A percentile compares a stretch with the other conserved stretches of the same genome.
phyloP scores from a whole-genome alignment of 306 rosid species.

The Quercus gilva region DNA sequence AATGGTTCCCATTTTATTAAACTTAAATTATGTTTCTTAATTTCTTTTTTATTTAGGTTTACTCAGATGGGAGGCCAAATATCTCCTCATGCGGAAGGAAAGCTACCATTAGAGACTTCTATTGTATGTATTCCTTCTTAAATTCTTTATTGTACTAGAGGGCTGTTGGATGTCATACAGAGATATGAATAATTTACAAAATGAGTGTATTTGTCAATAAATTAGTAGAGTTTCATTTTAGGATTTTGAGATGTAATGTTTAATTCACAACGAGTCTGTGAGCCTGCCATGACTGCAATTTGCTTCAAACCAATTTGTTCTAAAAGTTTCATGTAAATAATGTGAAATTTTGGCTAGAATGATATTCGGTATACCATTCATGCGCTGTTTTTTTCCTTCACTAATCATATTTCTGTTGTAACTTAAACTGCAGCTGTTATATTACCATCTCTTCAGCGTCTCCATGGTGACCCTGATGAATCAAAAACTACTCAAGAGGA shows the following conservation, averaged over 20 bases:
- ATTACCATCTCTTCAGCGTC: constrained; percentile 68
- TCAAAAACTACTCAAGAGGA: constrained; percentile 31
- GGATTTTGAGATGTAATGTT: not conserved
- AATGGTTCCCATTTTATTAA: not conserved
- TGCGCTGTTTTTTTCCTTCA: not conserved
- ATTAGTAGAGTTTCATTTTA: not conserved
- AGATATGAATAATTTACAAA: not conserved
- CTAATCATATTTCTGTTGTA: not conserved
- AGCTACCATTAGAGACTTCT: constrained; percentile 63
- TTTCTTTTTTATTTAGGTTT: constrained; percentile 35
- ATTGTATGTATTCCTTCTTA: constrained; percentile 31
- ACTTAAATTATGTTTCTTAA: constrained; percentile 10
- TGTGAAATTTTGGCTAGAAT: not conserved
- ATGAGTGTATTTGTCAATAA: not conserved
- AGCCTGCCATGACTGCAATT: not conserved
- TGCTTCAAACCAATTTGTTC: not conserved
- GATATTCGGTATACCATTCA: not conserved
- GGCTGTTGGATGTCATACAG: not conserved
- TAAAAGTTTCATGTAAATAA: too few relatives aligned
- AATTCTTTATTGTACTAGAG: not conserved
- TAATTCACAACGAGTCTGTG: not conserved
- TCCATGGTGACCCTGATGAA: constrained; percentile 41
- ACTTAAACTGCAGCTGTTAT: constrained; percentile 55
- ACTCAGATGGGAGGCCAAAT: constrained; percentile 40
- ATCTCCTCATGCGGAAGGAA: constrained; percentile 54